A percentile compares a stretch with the other conserved stretches of the same genome.
These are phyloP conservation scores for Brettanomyces custersianus DNA, from an alignment of 805 yeast genomes.

Conservation along the genomic window DNA sequence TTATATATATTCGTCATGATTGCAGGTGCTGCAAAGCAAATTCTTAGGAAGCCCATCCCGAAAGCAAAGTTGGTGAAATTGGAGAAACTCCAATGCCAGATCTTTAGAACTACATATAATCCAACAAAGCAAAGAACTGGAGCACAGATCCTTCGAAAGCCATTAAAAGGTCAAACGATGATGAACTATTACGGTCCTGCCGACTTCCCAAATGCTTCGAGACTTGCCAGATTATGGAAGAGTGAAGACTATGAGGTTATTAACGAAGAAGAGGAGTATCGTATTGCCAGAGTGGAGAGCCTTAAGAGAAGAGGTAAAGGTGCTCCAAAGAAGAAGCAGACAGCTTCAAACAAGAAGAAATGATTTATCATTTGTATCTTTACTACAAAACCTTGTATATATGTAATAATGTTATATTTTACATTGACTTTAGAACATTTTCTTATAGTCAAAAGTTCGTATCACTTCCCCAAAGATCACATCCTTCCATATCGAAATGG, in stretches of 20 bases:
- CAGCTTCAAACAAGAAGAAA: constrained; percentile 28
- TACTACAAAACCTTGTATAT: constrained; percentile 2
- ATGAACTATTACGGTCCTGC: constrained; percentile 69
- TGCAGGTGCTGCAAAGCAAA: constrained; percentile 13
- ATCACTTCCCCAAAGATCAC: constrained; percentile 23
- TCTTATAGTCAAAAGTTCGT: constrained; percentile 21
- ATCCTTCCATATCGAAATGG: constrained; percentile 12
- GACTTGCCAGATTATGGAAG: constrained; percentile 17
- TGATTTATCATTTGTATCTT: too few species aligned
- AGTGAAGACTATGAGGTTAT: constrained; percentile 32
- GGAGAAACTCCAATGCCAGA: constrained; percentile 50
- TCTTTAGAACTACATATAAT: constrained; percentile 65
- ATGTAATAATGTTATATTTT: not conserved
- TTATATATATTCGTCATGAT: too few species aligned
- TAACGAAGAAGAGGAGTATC: constrained; percentile 62
- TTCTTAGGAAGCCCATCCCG: constrained; percentile 23
- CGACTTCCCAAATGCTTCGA: constrained; percentile 50
- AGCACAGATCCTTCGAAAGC: constrained; percentile 54
- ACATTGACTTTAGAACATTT: constrained; percentile 17
- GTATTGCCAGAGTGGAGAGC: constrained; percentile 52
- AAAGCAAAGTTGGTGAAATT: constrained; percentile 44
- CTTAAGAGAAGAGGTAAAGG: constrained; percentile 85
- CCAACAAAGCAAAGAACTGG: constrained; percentile 65
- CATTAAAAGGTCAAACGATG: constrained; percentile 65
- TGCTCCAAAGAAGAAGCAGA: constrained; percentile 70